These are phyloP conservation scores for Penstemon eatonii DNA, from an alignment of 257 asterid genomes.

Conservation along the genomic window DNA sequence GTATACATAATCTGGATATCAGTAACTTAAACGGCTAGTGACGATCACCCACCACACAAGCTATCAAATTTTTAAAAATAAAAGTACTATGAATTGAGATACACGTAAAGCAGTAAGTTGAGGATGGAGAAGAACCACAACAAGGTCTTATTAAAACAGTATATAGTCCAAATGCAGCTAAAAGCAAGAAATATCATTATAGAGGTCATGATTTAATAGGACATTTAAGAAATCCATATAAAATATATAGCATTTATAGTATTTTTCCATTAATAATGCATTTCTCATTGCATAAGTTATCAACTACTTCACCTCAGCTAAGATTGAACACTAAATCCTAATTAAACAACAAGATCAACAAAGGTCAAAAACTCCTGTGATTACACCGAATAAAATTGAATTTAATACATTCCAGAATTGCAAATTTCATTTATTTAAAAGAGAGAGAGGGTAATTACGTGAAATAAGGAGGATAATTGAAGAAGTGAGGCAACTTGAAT, in stretches of 20 bases:
- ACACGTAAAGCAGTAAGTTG: background rate
- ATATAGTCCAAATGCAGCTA: background rate
- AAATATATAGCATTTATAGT: no score
- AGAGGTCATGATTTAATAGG: no score
- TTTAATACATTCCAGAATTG: background rate
- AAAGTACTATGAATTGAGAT: no score
- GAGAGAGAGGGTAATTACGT: slow-evolving; percentile 45
- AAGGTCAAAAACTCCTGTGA: background rate
- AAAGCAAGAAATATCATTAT: background rate
- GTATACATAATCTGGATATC: no score
- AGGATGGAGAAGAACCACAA: background rate
- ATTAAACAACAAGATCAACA: background rate
- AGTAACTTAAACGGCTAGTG: no score
- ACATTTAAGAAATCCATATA: no score
- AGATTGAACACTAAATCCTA: background rate
- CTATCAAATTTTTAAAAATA: background rate
- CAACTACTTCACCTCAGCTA: background rate
- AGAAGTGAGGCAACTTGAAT: slow-evolving; percentile 69
- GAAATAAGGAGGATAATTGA: slow-evolving; percentile 72
- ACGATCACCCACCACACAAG: no score
- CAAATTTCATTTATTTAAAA: background rate
- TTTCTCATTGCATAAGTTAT: slow-evolving; percentile 4
- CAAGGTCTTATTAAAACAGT: slow-evolving; percentile 12
- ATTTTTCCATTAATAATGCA: no score
- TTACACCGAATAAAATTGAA: background rate